A percentile compares a stretch with the other conserved stretches of the same genome.
Conservation (phyloP, 805 yeast species). For the Komagataella pastoris region DNA sequence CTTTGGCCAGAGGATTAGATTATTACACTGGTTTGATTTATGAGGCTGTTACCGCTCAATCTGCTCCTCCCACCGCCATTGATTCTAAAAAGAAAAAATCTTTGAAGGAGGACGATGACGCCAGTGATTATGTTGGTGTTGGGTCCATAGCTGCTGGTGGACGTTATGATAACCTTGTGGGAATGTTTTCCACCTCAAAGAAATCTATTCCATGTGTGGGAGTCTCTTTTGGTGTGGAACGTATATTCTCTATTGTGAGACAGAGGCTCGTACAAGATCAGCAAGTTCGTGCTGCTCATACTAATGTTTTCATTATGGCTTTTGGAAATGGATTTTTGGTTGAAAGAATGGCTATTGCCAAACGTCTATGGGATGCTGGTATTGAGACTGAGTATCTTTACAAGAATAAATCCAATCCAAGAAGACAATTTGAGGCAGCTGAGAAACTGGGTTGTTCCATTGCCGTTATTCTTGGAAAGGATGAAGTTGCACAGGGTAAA, state of each 20-base stretch:
- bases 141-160: slow-evolving; percentile 99
- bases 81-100: slow-evolving; percentile 42
- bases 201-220: slow-evolving; percentile 93
- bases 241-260: slow-evolving; percentile 81
- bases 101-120: slow-evolving; percentile 44
- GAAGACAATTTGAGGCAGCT: slow-evolving; percentile 96
- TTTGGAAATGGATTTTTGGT: slow-evolving; percentile 86
- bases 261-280: slow-evolving; percentile 54
- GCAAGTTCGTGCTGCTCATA: slow-evolving; percentile 66
- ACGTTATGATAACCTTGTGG: slow-evolving; percentile 90
- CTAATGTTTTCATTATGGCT: slow-evolving; percentile 94
- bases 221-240: slow-evolving; percentile 92
- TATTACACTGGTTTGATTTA: slow-evolving; percentile 95
- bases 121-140: slow-evolving; percentile 92
- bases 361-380: slow-evolving; percentile 76
- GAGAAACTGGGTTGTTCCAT: slow-evolving; percentile 85
- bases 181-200: slow-evolving; percentile 88
- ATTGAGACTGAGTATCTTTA: slow-evolving; percentile 85
- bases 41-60: slow-evolving; percentile 90
- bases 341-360: slow-evolving; percentile 83
- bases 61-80: slow-evolving; percentile 89
- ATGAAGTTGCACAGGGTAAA: slow-evolving; percentile 73
- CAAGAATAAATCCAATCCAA: slow-evolving; percentile 86
- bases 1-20: slow-evolving; percentile 94
- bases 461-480: slow-evolving; percentile 92